Evolutionary conservation across 768 basidiomycete species (phyloP), one percentile per base, ranked within the genome.

Genomic region (Chalciporus chontae): DNA sequence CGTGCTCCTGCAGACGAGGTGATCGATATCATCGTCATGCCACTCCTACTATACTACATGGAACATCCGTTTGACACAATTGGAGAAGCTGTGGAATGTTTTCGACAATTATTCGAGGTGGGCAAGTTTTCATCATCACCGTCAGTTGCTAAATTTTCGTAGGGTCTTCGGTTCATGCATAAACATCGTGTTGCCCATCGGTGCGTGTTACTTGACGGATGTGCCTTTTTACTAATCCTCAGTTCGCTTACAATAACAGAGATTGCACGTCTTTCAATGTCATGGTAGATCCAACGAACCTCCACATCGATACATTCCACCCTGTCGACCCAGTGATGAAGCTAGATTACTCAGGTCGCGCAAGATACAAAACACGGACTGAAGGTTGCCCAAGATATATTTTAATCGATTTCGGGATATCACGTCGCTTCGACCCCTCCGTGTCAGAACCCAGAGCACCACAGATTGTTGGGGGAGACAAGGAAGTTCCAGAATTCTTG

Each of bases 391-490:
- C 21, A 21, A 21, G 21, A 21, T 21, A 21, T 21, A 21, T 21
- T 2, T 21, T 21, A 2, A 21, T 21, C 21, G 21, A 21, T 21
- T 21, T 21, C 21, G 21, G 21, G 21, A 2, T 21, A 21, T 21
- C 21, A 21, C 21, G 21, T 21, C 21, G 21, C 21, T 21, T 2
- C 21, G 21, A 21, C 21, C 21, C 21, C 21, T 21, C 21, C 2
- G 21, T 21, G 21, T 69, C 0, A 34, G 57, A 0, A 59, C 69
- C 71, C 0, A 51, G 59, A 0, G 68, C 63, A 27, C 43, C 49
- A 7, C 62, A 68, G 0, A 57, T 71, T 8, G 48, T 51, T 2
- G 76, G 74, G 2, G 74, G 69, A 5, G 76, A 80, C 54, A 67
- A 66, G 48, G 61, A 70, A 1, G 68, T 66, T 1, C 75, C 75